Evolutionary conservation across 331 rosid species (phyloP), one percentile per base, ranked within the genome.

Genomic region (Cydonia oblonga): DNA sequence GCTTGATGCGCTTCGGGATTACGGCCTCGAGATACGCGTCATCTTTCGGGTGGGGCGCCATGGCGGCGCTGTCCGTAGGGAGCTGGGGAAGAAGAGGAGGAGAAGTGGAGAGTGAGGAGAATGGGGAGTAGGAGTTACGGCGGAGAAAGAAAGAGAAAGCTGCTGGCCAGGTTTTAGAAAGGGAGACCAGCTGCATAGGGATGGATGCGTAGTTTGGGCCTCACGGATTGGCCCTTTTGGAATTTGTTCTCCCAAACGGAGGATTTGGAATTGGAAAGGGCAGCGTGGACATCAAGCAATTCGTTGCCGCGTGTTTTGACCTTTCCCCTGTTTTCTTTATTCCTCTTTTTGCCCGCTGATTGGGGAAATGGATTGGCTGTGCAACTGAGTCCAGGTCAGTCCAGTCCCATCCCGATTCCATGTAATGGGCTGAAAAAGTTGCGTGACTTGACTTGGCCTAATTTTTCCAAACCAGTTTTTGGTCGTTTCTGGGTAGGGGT

Each of bases 11-110:
- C 74, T 87, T 89, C 20, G 88, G 85, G 32, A 91, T 83, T 18
- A 80, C 79, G n/a, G 66, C 28, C 22, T 4, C 19, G 46, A 95
- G 93, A 67, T 95, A 95, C 6, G 82, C 76, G 5, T 87, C 89
- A 78, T 95, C 98, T 46, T 95, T 95, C 9, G 84, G 73, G 53
- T 83, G 89, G 52, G 80, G 74, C 33, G 44, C 81, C 79, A 82
- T 90, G 90, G 82, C 61, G 40, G 70, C 60, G 61, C 20, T 16
- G 53, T 8, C 25, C 1, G 5, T n/a, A 46, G 26, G n/a, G 3
- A 42, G 79, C 24, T 42, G 85, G 18, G 29, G 14, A 38, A 38
- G 44, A 38, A 38, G 82, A 69, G 60, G 32, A 69, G 42, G 32
- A 70, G 68, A 10, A 59, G 61, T n/a, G 70, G 76, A 68, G 71